phyloP scores from a whole-genome alignment of 768 basidiomycete species.

The Lactarius indigo region DNA sequence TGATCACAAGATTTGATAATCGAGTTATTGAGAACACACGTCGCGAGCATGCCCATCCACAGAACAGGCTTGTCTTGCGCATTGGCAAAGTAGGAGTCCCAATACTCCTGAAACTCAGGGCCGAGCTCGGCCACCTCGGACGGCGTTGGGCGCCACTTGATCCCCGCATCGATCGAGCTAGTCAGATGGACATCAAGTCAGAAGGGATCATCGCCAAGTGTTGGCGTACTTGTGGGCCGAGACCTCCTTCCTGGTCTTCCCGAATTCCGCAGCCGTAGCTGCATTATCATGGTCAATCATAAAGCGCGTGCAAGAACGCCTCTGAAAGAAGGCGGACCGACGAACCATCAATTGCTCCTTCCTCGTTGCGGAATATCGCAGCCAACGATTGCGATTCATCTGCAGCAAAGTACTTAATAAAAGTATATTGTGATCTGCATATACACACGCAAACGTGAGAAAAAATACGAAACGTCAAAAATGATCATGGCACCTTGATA shows the following conservation, averaged over 20 bases:
- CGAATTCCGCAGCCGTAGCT: constrained; percentile 38
- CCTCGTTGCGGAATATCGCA: constrained; percentile 19
- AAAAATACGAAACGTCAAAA: neutral
- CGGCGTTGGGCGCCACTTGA: constrained; percentile 52
- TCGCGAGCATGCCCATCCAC: constrained; percentile 39
- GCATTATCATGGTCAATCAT: neutral
- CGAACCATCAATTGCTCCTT: constrained; percentile 23
- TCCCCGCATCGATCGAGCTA: constrained; percentile 44
- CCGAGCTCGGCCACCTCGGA: constrained; percentile 50
- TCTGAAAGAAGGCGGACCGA: neutral
- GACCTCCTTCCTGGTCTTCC: constrained; percentile 42
- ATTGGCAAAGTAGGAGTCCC: constrained; percentile 48
- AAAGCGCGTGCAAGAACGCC: neutral
- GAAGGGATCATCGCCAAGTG: no score
- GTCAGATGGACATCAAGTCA: neutral
- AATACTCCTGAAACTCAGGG: constrained; percentile 44
- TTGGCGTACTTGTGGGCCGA: constrained; percentile 47
- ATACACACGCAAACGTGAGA: neutral
- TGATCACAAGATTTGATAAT: no score
- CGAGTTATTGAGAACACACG: constrained; percentile 33
- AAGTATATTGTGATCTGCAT: constrained; percentile 20
- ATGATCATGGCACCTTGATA: constrained; percentile 34
- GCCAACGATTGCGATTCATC: constrained; percentile 25
- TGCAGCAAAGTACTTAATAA: constrained; percentile 18
- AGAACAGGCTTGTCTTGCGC: constrained; percentile 56